Evolutionary conservation across 345 rosid species (phyloP).

Genomic region (Garcia nutans): DNA sequence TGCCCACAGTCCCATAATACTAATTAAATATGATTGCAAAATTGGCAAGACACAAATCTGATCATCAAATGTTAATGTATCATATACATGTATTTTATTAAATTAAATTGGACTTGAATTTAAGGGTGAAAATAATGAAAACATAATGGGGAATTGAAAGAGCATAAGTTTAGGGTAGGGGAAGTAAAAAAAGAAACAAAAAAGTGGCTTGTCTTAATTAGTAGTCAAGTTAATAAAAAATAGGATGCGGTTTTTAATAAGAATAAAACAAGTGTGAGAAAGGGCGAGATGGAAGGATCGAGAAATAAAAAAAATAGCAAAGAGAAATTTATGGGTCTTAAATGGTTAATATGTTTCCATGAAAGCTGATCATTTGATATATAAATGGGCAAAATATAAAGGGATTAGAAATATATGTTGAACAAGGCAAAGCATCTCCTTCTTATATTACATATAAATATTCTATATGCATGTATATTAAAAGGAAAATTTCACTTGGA

Average conservation of each 20-base stretch:
- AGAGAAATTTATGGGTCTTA: slow-evolving; percentile 1
- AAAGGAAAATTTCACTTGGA: not conserved
- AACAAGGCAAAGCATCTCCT: slow-evolving; percentile 43
- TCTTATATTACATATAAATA: slow-evolving; percentile 15
- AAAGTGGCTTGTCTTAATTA: not conserved
- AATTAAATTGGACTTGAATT: too few species aligned
- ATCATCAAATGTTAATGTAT: too few species aligned
- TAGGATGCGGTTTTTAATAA: not conserved
- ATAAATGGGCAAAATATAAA: not conserved
- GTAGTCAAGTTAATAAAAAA: not conserved
- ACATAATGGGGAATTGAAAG: too few species aligned
- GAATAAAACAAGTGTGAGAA: slow-evolving; percentile 8
- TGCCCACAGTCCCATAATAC: too few species aligned
- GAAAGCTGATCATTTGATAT: not conserved
- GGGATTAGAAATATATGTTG: slow-evolving; percentile 19
- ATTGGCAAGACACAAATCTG: too few species aligned
- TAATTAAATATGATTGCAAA: too few species aligned
- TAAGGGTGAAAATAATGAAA: too few species aligned
- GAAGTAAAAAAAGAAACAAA: too few species aligned
- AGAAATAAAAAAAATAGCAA: not conserved
- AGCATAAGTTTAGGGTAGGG: too few species aligned
- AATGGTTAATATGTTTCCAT: not conserved
- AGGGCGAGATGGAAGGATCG: slow-evolving; percentile 5
- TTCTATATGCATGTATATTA: too few species aligned
- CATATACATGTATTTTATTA: too few species aligned